Evolutionary conservation across 176 grass and related monocot genomes (phyloP), one percentile per base, ranked within the genome.

Genomic region (Eremochloa ophiuroides): DNA sequence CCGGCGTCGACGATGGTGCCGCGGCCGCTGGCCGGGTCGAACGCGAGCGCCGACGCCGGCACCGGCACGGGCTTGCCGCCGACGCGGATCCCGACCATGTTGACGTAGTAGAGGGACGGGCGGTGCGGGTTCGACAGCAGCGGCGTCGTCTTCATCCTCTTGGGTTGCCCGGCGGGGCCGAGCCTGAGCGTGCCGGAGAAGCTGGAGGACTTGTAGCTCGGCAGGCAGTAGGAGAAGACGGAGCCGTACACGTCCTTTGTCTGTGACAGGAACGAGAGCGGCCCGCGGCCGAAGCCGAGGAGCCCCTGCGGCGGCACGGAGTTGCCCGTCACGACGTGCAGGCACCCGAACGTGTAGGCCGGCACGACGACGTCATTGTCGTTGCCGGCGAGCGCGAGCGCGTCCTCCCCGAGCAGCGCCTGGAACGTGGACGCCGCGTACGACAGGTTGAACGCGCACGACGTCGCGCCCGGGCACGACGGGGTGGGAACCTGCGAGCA

Each of bases 211-310:
- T 76, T 97, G 84, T 94, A 97, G 85, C 58, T 97, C 0, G 94
- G 94, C 2, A 94, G 89, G 75, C 91, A 97, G 86, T 97, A 97
- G 39, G 94, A 97, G 84, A 94, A 97, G 55, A 88, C 88, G 4
- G 79, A 77, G 2, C 74, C 84, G 33, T 91, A 97, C 14, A 85
- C 78, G 63, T 75, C 71, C 29, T 76, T 91, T 11, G 89, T 94
- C 60, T 97, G 94, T 4, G 91, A 89, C 76, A 84, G 22, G 82
- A 97, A 94, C 31, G 94, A 94, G 4, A 97, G 74, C 48, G 87
- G 75, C 13, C 94, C 89, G 29, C 94, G 94, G 15, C 91, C 94
- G 25, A 97, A 92, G 30, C 94, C 94, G 26, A 97, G 6, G 68
- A 97, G 77, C 48, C 89, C 94, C 70, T 97, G 91, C 10, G 87